Conservation (phyloP, 805 yeast species). For the Candida koratica region DNA sequence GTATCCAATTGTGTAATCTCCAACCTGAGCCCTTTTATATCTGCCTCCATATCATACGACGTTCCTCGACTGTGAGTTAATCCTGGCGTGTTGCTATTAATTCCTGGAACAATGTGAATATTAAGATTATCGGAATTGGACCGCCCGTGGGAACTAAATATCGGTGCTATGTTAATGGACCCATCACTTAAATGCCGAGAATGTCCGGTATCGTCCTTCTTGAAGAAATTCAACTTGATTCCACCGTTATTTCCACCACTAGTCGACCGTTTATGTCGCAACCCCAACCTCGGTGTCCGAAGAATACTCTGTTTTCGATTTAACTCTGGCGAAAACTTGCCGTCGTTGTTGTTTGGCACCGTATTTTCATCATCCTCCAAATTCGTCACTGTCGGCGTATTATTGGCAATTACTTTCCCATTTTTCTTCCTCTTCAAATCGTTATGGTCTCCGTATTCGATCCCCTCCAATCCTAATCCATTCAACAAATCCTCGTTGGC, state of each 20-base stretch:
- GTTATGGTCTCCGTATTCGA: slow-evolving; percentile 22
- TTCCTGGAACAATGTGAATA: slow-evolving; percentile 6
- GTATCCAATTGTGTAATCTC: slow-evolving; percentile 39
- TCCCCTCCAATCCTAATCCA: slow-evolving; percentile 39
- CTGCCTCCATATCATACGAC: slow-evolving; percentile 3
- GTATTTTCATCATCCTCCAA: slow-evolving; percentile 22
- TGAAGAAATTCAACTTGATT: slow-evolving; percentile 34
- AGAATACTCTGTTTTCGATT: slow-evolving; percentile 26
- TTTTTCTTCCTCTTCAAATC: slow-evolving; percentile 10
- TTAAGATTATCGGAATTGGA: slow-evolving; percentile 40
- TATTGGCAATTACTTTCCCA: slow-evolving; percentile 12
- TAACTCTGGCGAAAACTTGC: slow-evolving; percentile 6
- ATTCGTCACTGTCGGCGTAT: slow-evolving; percentile 35
- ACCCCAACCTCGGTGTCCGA: slow-evolving; percentile 28
- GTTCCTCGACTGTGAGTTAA: slow-evolving; percentile 5
- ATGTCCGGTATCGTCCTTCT: slow-evolving; percentile 28
- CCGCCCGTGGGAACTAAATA: slow-evolving; percentile 39
- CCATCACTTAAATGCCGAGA: slow-evolving; percentile 40
- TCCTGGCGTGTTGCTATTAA: slow-evolving; percentile 3
- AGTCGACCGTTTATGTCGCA: slow-evolving; percentile 39
- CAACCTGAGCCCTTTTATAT: slow-evolving; percentile 20
- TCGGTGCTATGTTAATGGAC: slow-evolving; percentile 36
- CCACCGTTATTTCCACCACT: slow-evolving; percentile 25
- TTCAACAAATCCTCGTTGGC: slow-evolving; percentile 22
- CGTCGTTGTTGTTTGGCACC: not conserved